phyloP scores from a whole-genome alignment of 345 rosid genomes.

The Anastatica hierochuntica region DNA sequence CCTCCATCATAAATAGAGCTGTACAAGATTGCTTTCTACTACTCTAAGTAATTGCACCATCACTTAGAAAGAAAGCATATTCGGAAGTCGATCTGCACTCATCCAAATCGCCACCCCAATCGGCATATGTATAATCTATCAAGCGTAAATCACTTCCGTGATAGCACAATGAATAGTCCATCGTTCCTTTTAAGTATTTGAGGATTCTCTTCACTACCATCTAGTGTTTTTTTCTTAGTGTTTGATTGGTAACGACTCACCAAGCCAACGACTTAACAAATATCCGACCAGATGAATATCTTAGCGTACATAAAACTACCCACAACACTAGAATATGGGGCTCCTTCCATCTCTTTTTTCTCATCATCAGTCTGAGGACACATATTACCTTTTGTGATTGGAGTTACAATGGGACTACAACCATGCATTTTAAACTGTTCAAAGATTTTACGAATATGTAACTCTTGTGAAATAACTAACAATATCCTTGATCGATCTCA shows the following conservation, averaged over 20 bases:
- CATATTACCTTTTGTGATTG: not conserved
- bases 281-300: not conserved
- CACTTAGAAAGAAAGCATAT: not conserved
- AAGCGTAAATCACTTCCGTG: not conserved
- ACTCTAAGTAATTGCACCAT: not conserved
- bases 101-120: not conserved
- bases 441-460: not conserved
- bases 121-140: not conserved
- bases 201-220: not conserved
- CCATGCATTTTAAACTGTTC: not conserved
- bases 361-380: not conserved
- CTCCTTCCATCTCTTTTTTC: not conserved
- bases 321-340: not conserved
- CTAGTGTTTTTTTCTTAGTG: not conserved
- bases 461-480: not conserved
- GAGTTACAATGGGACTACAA: not conserved
- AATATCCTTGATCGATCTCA: not conserved
- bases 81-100: not conserved
- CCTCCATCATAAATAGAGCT: not conserved
- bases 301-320: not conserved
- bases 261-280: not conserved
- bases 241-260: not conserved
- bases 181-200: not conserved
- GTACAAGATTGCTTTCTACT: not conserved
- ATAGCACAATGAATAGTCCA: not conserved